Percentiles rank a stretch among this genome's conserved stretches.
phyloP scores from a whole-genome alignment of 257 asterid genomes.

The Gentiana straminea region DNA sequence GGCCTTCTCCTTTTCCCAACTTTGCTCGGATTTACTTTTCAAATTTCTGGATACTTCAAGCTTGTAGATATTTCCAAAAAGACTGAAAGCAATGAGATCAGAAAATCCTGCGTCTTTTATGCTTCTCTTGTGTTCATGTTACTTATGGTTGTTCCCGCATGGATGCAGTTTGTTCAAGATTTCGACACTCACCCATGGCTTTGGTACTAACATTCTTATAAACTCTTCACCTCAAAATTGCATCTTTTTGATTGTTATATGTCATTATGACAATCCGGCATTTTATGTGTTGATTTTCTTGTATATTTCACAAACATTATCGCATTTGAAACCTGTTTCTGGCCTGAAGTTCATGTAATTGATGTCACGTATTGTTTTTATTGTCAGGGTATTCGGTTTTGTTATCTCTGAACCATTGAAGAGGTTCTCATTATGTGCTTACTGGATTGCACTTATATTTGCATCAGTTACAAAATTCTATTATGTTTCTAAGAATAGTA shows the following conservation, averaged over 20 bases:
- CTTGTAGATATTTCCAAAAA: conserved; percentile 20
- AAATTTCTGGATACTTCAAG: conserved; percentile 27
- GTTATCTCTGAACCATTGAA: conserved; percentile 71
- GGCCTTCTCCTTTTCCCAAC: conserved; percentile 75
- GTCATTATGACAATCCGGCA: not conserved
- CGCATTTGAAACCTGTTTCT: not conserved
- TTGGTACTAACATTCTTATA: conserved; percentile 35
- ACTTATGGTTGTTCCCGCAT: conserved; percentile 57
- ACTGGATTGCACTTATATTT: conserved; percentile 68
- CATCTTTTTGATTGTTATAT: no score
- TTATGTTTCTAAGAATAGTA: conserved; percentile 68
- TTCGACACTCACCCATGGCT: conserved; percentile 60
- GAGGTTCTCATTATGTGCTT: conserved; percentile 62
- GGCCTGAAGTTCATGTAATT: not conserved
- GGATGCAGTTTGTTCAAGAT: conserved; percentile 82
- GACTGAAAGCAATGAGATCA: conserved; percentile 31
- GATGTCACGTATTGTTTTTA: conserved; percentile 11
- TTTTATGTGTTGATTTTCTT: not conserved
- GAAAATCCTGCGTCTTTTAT: conserved; percentile 53
- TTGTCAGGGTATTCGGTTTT: conserved; percentile 64
- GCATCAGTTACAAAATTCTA: conserved; percentile 65
- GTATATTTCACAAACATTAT: not conserved
- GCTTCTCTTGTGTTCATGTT: conserved; percentile 32
- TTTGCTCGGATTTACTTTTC: conserved; percentile 37
- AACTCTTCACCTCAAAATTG: not conserved